phyloP scores from a whole-genome alignment of 805 yeast genomes.

The Lipomyces orientalis region DNA sequence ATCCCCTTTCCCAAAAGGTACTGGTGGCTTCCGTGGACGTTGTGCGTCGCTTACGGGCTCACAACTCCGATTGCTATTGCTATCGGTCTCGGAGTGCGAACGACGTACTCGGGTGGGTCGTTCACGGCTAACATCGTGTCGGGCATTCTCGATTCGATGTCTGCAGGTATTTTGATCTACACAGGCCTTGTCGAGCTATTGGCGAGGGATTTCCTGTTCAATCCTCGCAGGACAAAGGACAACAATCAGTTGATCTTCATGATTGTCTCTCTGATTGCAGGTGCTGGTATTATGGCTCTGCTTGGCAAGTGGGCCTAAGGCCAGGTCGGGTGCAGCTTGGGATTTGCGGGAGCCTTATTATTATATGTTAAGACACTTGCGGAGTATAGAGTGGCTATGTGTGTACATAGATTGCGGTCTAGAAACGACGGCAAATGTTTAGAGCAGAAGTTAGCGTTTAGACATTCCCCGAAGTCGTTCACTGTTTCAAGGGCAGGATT shows the following conservation, averaged over 20 bases:
- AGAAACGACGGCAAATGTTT: too few species aligned
- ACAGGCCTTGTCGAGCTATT: slow-evolving; percentile 75
- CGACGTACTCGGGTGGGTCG: slow-evolving; percentile 50
- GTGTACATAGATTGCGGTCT: too few species aligned
- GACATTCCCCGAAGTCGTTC: too few species aligned
- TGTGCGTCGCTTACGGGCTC: slow-evolving; percentile 59
- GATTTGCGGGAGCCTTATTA: too few species aligned
- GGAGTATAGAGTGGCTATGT: too few species aligned
- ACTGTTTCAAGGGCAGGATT: too few species aligned
- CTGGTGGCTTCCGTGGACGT: slow-evolving; percentile 57
- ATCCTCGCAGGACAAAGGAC: slow-evolving; percentile 39
- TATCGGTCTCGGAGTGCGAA: slow-evolving; percentile 72
- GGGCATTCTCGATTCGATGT: slow-evolving; percentile 71
- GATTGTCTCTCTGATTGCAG: background rate
- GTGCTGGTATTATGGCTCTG: background rate
- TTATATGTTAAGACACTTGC: too few species aligned
- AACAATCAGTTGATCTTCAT: background rate
- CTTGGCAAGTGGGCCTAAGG: background rate
- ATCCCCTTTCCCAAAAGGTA: slow-evolving; percentile 59
- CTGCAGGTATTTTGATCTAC: slow-evolving; percentile 74
- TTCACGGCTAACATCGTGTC: slow-evolving; percentile 57
- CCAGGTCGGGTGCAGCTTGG: too few species aligned
- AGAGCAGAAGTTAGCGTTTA: too few species aligned
- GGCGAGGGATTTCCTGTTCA: slow-evolving; percentile 72
- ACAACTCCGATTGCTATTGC: slow-evolving; percentile 75